These are phyloP conservation scores for Rhexocercosporidium sp. DNA, from an alignment of 2,329 filamentous ascomycete genomes.

Conservation along the genomic window DNA sequence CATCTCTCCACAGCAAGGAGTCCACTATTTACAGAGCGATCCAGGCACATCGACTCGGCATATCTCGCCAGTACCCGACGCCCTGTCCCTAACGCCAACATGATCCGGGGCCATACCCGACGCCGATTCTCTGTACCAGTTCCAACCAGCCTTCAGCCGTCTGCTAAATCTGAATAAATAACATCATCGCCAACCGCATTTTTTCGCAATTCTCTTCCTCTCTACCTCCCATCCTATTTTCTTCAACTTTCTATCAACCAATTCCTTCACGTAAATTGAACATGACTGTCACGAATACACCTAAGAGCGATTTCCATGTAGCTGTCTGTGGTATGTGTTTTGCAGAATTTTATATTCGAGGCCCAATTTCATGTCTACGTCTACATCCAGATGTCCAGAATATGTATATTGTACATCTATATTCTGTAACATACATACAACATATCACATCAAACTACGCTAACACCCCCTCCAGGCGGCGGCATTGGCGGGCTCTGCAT, in stretches of 20 bases:
- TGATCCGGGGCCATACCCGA: constrained; percentile 8
- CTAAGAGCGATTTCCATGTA: constrained; percentile 39
- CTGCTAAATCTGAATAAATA: background rate
- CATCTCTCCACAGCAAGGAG: background rate
- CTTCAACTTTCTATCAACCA: background rate
- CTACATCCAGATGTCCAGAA: too few species aligned
- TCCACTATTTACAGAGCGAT: background rate
- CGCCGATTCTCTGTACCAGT: background rate
- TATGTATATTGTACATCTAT: too few species aligned
- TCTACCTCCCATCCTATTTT: background rate
- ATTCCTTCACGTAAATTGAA: background rate
- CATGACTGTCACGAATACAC: constrained; percentile 27
- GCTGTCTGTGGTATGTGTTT: constrained; percentile 37
- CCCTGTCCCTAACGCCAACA: background rate
- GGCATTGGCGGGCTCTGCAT: constrained; percentile 41
- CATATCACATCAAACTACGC: background rate
- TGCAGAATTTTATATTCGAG: background rate
- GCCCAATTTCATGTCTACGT: background rate
- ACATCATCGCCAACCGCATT: background rate
- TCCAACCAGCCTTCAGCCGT: background rate
- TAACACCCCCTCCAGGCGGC: constrained; percentile 28
- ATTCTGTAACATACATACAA: background rate
- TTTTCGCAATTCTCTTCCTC: background rate
- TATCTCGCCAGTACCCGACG: background rate
- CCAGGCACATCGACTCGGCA: background rate